These are phyloP conservation scores for Wickerhamomyces xylosicus DNA, from an alignment of 805 yeast species.

Conservation along the genomic window DNA sequence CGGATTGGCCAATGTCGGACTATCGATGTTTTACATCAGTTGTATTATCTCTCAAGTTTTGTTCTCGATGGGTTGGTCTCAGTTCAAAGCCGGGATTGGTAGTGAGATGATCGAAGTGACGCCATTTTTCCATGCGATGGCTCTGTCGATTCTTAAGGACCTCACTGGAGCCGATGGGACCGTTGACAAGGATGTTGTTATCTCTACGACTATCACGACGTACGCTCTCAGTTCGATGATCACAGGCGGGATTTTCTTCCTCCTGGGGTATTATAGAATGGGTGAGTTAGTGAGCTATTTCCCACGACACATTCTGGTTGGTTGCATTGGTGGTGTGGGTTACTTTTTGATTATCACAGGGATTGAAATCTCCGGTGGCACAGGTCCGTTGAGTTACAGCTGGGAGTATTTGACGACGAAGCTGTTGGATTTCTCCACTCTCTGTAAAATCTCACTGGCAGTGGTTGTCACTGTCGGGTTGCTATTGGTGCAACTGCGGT, in stretches of 20 bases:
- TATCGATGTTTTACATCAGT: constrained; percentile 90
- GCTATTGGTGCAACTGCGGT: constrained; percentile 47
- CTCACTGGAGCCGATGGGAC: constrained; percentile 41
- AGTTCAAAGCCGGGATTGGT: constrained; percentile 85
- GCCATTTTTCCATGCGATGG: constrained; percentile 96
- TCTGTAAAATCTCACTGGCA: constrained; percentile 68
- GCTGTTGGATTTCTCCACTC: constrained; percentile 30
- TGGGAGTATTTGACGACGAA: constrained; percentile 38
- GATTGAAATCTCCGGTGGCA: constrained; percentile 77
- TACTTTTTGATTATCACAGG: constrained; percentile 87
- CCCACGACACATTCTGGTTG: constrained; percentile 92
- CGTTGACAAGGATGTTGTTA: constrained; percentile 33
- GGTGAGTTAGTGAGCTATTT: constrained; percentile 91
- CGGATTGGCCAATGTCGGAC: constrained; percentile 75
- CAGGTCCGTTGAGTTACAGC: constrained; percentile 62
- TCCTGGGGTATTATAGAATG: constrained; percentile 66
- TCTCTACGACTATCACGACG: constrained; percentile 81
- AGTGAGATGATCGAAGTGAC: constrained; percentile 99
- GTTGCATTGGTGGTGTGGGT: constrained; percentile 98
- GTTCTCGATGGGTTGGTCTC: constrained; percentile 84
- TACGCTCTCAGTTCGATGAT: constrained; percentile 76
- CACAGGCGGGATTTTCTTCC: constrained; percentile 74
- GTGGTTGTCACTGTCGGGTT: constrained; percentile 50
- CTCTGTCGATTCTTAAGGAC: constrained; percentile 49
- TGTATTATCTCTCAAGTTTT: constrained; percentile 85